These are phyloP conservation scores for Fusarium begoniae DNA, from an alignment of 2,329 filamentous ascomycete genomes.

Conservation along the genomic window DNA sequence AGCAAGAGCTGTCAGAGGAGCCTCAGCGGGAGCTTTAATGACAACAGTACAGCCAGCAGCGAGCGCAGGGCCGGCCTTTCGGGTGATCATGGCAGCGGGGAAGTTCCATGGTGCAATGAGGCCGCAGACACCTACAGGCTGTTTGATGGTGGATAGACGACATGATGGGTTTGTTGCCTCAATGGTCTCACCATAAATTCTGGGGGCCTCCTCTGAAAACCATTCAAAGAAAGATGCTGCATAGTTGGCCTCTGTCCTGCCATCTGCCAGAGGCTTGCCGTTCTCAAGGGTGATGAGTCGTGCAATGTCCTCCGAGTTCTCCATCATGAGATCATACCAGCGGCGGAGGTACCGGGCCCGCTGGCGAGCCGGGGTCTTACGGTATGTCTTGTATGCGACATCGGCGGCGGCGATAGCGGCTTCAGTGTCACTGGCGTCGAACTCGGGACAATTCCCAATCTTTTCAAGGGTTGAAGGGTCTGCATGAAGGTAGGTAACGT, in stretches of 20 bases:
- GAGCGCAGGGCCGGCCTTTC: conserved; percentile 62
- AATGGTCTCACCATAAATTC: conserved; percentile 57
- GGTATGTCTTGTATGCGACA: conserved; percentile 65
- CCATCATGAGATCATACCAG: conserved; percentile 74
- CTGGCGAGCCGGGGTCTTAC: conserved; percentile 67
- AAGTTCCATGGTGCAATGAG: conserved; percentile 64
- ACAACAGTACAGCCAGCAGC: conserved; percentile 82
- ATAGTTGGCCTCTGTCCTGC: conserved; percentile 65
- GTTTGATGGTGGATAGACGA: conserved; percentile 51
- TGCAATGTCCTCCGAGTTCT: conserved; percentile 73
- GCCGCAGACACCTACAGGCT: conserved; percentile 49
- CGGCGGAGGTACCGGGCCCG: conserved; percentile 68
- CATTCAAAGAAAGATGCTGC: conserved; percentile 70
- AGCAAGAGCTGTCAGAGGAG: conserved; percentile 86
- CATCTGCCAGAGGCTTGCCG: conserved; percentile 72
- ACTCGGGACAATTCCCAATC: conserved; percentile 78
- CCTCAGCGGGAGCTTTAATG: conserved; percentile 87
- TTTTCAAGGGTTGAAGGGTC: conserved; percentile 76
- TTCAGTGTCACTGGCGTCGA: conserved; percentile 73
- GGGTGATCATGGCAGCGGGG: conserved; percentile 61
- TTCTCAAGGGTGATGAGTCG: conserved; percentile 76
- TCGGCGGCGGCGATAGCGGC: conserved; percentile 75
- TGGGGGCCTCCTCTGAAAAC: conserved; percentile 72
- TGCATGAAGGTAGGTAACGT: conserved; percentile 40
- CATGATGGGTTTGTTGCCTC: conserved; percentile 67